These are phyloP conservation scores for Vanrija pseudolonga DNA, from an alignment of 1,284 basidiomycete genomes.

Conservation along the genomic window DNA sequence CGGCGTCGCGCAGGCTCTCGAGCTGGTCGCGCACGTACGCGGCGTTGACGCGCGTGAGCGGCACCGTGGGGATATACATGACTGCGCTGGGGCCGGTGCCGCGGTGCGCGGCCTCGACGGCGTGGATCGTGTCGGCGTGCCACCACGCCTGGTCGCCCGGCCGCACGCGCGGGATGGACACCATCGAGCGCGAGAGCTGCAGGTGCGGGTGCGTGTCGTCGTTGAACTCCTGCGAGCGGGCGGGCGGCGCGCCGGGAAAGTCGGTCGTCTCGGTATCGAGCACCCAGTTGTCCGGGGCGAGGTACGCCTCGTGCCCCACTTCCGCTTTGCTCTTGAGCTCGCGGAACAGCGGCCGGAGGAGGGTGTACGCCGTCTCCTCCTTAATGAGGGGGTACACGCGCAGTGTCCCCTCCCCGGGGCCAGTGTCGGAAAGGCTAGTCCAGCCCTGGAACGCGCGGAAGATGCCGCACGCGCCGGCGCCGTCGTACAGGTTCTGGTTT, in stretches of 20 bases:
- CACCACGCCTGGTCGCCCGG: conserved; percentile 77
- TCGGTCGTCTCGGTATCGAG: conserved; percentile 58
- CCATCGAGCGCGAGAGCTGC: conserved; percentile 63
- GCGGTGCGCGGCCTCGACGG: conserved; percentile 62
- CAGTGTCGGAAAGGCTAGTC: conserved; percentile 61
- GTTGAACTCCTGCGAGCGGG: conserved; percentile 63
- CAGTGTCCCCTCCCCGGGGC: conserved; percentile 68
- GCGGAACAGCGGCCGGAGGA: conserved; percentile 72
- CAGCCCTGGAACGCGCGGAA: conserved; percentile 72
- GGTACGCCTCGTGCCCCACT: conserved; percentile 31
- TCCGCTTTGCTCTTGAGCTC: conserved; percentile 14
- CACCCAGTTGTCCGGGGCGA: conserved; percentile 61
- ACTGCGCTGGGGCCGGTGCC: conserved; percentile 67
- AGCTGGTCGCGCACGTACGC: conserved; percentile 63
- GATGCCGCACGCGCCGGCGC: conserved; percentile 57
- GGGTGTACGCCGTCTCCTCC: conserved; percentile 69
- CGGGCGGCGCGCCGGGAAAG: conserved; percentile 63
- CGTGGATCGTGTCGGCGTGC: conserved; percentile 74
- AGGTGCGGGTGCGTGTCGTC: conserved; percentile 68
- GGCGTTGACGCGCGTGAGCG: conserved; percentile 63
- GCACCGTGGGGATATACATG: conserved; percentile 73
- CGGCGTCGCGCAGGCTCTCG: conserved; percentile 55
- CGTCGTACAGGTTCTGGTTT: conserved; percentile 45
- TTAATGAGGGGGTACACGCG: conserved; percentile 69
- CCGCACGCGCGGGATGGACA: conserved; percentile 65